phyloP scores from a whole-genome alignment of 1,284 basidiomycete genomes.

The Ustilago shanxiensis region DNA sequence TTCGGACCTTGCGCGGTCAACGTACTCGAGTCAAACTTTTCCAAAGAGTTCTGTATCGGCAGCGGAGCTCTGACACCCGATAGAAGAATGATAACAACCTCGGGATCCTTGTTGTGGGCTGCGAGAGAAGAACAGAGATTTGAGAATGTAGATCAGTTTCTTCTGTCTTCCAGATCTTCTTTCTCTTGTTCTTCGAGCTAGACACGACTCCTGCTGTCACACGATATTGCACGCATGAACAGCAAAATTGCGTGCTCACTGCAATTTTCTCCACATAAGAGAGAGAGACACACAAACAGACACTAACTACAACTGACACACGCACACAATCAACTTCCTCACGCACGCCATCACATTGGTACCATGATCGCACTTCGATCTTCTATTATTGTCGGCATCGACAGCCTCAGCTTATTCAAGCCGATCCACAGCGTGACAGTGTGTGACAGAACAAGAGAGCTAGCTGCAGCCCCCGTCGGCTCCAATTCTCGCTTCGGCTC shows the following conservation, averaged over 20 bases:
- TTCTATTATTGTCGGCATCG: not conserved
- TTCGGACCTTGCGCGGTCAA: slow-evolving; percentile 9
- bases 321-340: slow-evolving; percentile 3
- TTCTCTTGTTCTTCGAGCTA: too few relatives aligned
- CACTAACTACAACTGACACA: not conserved
- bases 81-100: not conserved
- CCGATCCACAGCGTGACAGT: not conserved
- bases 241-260: slow-evolving; percentile 31
- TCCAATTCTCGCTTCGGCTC: too few relatives aligned
- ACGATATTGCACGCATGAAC: slow-evolving; percentile 14
- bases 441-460: not conserved
- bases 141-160: not conserved
- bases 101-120: not conserved
- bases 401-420: not conserved
- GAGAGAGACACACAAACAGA: not conserved
- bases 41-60: not conserved
- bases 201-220: not conserved
- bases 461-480: not conserved
- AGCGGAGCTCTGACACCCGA: slow-evolving; percentile 10
- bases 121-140: not conserved
- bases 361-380: not conserved
- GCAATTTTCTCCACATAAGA: slow-evolving; percentile 8
- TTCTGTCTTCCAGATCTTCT: not conserved
- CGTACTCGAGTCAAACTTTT: not conserved
- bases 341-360: slow-evolving; percentile 11